phyloP scores from a whole-genome alignment of 2,329 filamentous ascomycete genomes.

The Alternaria viburni region DNA sequence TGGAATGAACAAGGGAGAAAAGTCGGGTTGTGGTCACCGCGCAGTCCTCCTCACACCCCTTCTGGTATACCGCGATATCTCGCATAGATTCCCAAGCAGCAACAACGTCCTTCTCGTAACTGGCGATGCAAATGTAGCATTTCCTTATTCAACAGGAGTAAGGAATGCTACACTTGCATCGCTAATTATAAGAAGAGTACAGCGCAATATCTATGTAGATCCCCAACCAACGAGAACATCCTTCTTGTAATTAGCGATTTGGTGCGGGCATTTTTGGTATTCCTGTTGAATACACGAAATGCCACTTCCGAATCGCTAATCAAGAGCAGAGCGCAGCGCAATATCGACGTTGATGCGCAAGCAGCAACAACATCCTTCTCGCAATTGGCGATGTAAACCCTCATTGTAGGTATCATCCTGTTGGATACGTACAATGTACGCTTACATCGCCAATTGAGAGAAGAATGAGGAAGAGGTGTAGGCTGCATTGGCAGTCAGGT shows the following conservation, averaged over 20 bases:
- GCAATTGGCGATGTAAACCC: not conserved
- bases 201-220: not conserved
- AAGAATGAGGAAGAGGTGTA: not conserved
- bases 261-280: no score
- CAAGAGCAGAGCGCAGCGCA: not conserved
- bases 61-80: not conserved
- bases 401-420: not conserved
- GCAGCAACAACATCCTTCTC: not conserved
- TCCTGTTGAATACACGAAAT: no score
- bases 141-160: not conserved
- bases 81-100: not conserved
- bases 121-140: not conserved
- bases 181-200: not conserved
- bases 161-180: not conserved
- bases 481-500: not conserved
- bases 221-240: not conserved
- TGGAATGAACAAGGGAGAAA: not conserved
- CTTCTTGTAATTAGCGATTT: no score
- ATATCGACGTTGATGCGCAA: no score
- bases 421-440: not conserved
- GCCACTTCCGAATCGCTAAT: no score
- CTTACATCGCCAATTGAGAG: not conserved
- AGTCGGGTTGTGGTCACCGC: not conserved
- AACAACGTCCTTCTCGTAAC: not conserved
- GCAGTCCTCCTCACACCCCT: not conserved